phyloP scores from a whole-genome alignment of 208 protist species.

The Borovskyia barvae region DNA sequence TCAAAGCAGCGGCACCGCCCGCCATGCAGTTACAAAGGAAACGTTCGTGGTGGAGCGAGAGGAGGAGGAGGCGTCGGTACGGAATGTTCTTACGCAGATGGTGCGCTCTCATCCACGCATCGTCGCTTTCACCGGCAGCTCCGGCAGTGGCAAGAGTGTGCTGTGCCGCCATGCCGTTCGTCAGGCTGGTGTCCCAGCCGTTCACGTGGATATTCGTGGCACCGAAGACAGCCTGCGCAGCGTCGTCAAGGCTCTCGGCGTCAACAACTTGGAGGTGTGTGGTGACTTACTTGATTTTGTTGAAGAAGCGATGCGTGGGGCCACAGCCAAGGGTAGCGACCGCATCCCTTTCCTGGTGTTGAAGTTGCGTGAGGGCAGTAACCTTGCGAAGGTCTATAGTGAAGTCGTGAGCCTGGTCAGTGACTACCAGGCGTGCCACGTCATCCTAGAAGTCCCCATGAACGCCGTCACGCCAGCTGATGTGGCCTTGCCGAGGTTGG shows the following conservation, averaged over 20 bases:
- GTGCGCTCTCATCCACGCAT: constrained; percentile 38
- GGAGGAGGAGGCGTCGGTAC: constrained; percentile 31
- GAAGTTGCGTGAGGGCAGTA: constrained; percentile 67
- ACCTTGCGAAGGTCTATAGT: constrained; percentile 63
- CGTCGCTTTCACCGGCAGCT: constrained; percentile 58
- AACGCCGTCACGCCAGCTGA: constrained; percentile 51
- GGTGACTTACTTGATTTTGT: constrained; percentile 81
- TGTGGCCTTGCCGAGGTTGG: constrained; percentile 59
- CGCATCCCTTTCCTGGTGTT: constrained; percentile 64
- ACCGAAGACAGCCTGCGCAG: constrained; percentile 63
- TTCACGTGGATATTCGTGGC: constrained; percentile 70
- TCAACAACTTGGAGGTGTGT: constrained; percentile 81
- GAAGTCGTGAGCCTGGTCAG: constrained; percentile 67
- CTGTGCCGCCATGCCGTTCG: constrained; percentile 46
- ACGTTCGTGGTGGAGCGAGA: constrained; percentile 16
- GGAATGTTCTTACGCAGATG: constrained; percentile 29
- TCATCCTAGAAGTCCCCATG: constrained; percentile 73
- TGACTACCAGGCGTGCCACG: constrained; percentile 68
- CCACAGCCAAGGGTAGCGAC: constrained; percentile 21
- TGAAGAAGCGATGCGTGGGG: constrained; percentile 36
- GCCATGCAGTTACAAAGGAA: constrained; percentile 3
- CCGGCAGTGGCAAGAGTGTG: constrained; percentile 62
- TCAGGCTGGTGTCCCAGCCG: constrained; percentile 49
- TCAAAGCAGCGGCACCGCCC: neutral
- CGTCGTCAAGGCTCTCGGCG: constrained; percentile 60